phyloP scores from a whole-genome alignment of 2,329 filamentous ascomycete species.

The Cyphellophora attinorum region DNA sequence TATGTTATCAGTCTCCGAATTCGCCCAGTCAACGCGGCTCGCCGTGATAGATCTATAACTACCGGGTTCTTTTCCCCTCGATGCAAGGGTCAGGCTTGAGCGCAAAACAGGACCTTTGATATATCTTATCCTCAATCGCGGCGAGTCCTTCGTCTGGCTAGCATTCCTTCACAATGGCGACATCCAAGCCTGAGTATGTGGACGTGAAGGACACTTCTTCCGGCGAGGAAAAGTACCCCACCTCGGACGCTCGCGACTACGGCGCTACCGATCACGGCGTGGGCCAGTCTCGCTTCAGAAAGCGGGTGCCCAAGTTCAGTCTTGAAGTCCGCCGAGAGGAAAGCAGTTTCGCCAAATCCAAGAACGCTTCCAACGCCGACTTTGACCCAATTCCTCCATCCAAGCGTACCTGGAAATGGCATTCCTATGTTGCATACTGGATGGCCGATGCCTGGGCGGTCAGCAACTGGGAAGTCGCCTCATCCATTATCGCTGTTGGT shows the following conservation, averaged over 20 bases:
- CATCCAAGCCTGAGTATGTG: neutral
- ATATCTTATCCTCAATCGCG: neutral
- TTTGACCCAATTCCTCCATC: constrained; percentile 26
- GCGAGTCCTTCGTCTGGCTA: neutral
- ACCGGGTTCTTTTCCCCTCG: no score
- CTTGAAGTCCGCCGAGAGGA: constrained; percentile 14
- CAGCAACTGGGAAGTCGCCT: constrained; percentile 19
- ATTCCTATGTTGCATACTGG: constrained; percentile 35
- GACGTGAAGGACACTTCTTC: no score
- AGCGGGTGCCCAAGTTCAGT: constrained; percentile 11
- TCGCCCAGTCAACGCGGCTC: no score
- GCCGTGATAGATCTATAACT: no score
- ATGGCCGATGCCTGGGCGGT: constrained; percentile 26
- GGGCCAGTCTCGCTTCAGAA: constrained; percentile 5
- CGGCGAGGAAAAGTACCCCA: no score
- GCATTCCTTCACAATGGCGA: neutral
- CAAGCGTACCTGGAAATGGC: constrained; percentile 32
- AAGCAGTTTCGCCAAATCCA: constrained; percentile 14
- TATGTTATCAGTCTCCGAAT: no score
- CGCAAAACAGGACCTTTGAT: no score
- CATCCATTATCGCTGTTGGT: constrained; percentile 41
- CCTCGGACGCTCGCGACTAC: no score
- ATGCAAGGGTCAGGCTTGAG: no score
- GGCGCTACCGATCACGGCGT: no score
- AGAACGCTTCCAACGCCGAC: constrained; percentile 16